phyloP scores from a whole-genome alignment of 352 stramenopile genomes.

The Blastocystis hominis region DNA sequence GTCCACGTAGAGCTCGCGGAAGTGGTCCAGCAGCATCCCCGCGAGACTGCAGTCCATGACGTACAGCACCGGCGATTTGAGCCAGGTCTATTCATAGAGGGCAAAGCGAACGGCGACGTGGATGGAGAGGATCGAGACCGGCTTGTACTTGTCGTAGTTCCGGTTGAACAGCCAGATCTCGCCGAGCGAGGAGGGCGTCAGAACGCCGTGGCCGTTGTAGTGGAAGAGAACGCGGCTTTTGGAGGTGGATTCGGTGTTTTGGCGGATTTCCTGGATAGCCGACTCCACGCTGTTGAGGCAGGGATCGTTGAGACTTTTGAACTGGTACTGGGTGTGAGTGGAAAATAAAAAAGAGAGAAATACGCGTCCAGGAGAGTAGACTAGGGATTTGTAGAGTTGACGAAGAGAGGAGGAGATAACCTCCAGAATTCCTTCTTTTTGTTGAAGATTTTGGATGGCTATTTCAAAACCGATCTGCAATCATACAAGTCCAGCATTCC shows the following conservation, averaged over 20 bases:
- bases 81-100: conserved; percentile 69
- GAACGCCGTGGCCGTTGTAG: conserved; percentile 98
- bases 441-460: conserved; percentile 17
- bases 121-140: conserved; percentile 87
- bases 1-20: conserved; percentile 64
- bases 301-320: conserved; percentile 33
- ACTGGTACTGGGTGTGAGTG: neutral
- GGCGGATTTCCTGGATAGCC: conserved; percentile 1
- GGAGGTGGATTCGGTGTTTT: neutral
- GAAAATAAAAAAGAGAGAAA: neutral
- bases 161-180: conserved; percentile 99
- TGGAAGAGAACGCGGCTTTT: conserved; percentile 87
- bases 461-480: neutral
- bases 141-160: conserved; percentile 98
- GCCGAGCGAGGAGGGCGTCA: conserved; percentile 84
- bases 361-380: neutral
- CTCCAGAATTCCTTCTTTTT: conserved; percentile 6
- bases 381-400: conserved; percentile 14
- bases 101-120: conserved; percentile 24
- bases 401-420: conserved; percentile 6
- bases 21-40: conserved; percentile 85
- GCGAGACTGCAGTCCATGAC: conserved; percentile 94
- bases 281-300: conserved; percentile 31
- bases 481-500: conserved; percentile 34
- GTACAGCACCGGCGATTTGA: conserved; percentile 84